Conservation (phyloP, 2,329 filamentous ascomycete genomes). For the Pyrenophora tritici-repentis region DNA sequence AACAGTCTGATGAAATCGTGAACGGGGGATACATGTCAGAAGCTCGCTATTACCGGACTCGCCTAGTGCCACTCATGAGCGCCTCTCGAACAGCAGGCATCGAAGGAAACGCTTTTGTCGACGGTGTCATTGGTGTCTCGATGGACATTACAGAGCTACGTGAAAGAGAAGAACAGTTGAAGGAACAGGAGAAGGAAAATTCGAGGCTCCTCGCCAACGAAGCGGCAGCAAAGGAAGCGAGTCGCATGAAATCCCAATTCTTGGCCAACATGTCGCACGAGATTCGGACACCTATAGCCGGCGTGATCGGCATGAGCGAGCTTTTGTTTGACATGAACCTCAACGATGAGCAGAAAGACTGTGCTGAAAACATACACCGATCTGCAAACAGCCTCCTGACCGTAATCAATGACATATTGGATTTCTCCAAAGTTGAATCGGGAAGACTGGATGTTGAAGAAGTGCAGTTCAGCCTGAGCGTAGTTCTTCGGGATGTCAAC, state of each 20-base stretch:
- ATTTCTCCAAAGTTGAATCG: constrained; percentile 86
- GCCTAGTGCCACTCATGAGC: constrained; percentile 68
- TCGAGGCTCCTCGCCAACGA: constrained; percentile 73
- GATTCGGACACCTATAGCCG: constrained; percentile 77
- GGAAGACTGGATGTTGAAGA: constrained; percentile 78
- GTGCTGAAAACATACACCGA: constrained; percentile 76
- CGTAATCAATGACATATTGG: constrained; percentile 88
- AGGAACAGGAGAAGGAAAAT: constrained; percentile 70
- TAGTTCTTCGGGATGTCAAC: constrained; percentile 77
- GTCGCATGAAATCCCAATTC: constrained; percentile 78
- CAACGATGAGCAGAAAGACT: constrained; percentile 72
- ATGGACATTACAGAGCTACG: constrained; percentile 79
- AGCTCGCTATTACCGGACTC: constrained; percentile 71
- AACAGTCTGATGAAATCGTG: constrained; percentile 63
- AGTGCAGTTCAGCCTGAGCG: constrained; percentile 75
- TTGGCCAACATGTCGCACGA: constrained; percentile 83
- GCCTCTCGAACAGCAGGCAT: constrained; percentile 60
- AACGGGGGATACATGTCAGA: constrained; percentile 63
- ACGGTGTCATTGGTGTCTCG: constrained; percentile 77
- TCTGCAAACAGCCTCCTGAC: constrained; percentile 82
- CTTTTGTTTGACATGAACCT: constrained; percentile 71
- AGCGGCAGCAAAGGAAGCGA: constrained; percentile 78
- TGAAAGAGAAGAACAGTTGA: constrained; percentile 65
- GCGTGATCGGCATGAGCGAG: constrained; percentile 80
- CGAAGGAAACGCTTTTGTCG: constrained; percentile 59